Base-by-base conservation (phyloP, 2,329 filamentous ascomycete species). In the Zelopaecilomyces penicillatus region DNA sequence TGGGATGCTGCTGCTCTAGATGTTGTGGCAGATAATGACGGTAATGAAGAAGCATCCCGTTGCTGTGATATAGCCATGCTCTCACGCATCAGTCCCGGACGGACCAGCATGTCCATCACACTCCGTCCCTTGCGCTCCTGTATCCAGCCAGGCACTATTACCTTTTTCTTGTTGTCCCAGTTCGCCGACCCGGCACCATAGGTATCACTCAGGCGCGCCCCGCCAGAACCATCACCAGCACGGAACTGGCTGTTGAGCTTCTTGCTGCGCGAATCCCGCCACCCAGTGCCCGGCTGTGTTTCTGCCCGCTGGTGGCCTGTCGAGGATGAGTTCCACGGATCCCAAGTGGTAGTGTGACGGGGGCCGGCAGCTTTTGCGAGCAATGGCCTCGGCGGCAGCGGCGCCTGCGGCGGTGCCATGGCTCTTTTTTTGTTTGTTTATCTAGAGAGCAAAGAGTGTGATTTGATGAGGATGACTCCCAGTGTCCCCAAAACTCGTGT, bases 301-400 rank as follows among this genome's bases (percentile, higher is more conserved):
- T 91, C 85, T 36, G 85, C 79, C 35, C 80, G 75, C 64, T 95
- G 89, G 61, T 95, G 87, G 38, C 87, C 87, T 1, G 83, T 82
- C 5, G 83, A 80, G 9, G 80, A 78, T 10, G 81, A 82, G 65
- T 88, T 88, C 80, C 81, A 86, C 5, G 79, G 72, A 61, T 85
- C 82, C 55, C 83, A 85, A 47, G 59, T 57, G 32, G 65, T 64
- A 28, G 65, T 62, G 56, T 65, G 61, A 32, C 57, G 60, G 26
- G 74, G 71, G 40, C 69, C 59, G 19, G 69, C 65, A 30, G 65
- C 62, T 47, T 57, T 64, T 45, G 59, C 50, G 0, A 58, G 50
- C 27, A 50, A 44, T 44, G 39, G 44, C 30, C 50, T 45, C 12
- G 37, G 5, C 12, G 27, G 37, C 12, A 28, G 37, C 19, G 42